Percentiles rank a stretch among this genome's conserved stretches.
phyloP scores from a whole-genome alignment of 192 early-diverging fungal genomes.

The Coemansia asiatica region DNA sequence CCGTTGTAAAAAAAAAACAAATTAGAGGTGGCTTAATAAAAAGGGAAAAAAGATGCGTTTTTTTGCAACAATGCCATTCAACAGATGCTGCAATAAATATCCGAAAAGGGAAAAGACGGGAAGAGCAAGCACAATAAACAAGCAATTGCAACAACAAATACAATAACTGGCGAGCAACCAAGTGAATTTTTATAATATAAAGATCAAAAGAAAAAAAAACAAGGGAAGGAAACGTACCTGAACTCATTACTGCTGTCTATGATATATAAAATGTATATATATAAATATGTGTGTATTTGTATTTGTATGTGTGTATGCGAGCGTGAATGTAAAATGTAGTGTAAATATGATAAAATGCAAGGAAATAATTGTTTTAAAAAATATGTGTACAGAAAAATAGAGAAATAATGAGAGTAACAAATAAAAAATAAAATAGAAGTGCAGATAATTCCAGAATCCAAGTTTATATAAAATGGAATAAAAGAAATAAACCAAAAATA shows the following conservation, averaged over 20 bases:
- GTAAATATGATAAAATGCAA: neutral
- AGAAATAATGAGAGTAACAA: neutral
- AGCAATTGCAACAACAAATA: too few species aligned
- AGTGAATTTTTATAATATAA: too few species aligned
- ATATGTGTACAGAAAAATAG: neutral
- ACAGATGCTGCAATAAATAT: neutral
- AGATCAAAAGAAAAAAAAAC: neutral
- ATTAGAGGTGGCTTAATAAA: neutral
- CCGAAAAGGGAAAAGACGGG: neutral
- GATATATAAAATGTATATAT: neutral
- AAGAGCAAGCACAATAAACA: neutral
- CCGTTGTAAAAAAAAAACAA: too few species aligned
- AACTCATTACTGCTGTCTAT: neutral
- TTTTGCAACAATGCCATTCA: neutral
- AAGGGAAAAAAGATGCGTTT: neutral
- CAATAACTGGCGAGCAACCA: too few species aligned
- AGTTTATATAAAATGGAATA: neutral
- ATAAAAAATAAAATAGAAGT: neutral
- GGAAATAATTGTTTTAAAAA: neutral
- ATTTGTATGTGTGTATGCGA: neutral
- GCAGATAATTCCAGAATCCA: neutral
- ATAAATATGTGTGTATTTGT: neutral
- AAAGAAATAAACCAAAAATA: slow-evolving; percentile 10
- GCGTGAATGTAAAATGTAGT: slow-evolving; percentile 3
- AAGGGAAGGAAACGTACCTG: neutral